Percentiles rank a stretch among this genome's conserved stretches.
phyloP scores from a whole-genome alignment of 768 basidiomycete species.

The Coprinopsis strossmayeri region DNA sequence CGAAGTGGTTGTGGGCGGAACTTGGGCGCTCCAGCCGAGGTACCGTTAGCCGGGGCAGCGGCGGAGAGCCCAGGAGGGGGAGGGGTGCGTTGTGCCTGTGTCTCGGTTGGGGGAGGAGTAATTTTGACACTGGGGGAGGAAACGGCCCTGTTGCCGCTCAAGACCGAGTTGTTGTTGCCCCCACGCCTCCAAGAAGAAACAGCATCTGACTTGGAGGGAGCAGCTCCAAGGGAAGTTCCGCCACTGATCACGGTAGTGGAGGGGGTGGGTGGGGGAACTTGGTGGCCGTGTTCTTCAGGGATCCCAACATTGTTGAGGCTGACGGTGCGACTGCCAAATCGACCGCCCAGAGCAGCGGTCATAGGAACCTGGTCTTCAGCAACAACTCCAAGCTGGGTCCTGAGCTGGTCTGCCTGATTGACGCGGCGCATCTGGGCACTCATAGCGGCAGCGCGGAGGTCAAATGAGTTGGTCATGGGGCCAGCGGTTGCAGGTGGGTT shows the following conservation, averaged over 20 bases:
- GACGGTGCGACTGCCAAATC: conserved; percentile 61
- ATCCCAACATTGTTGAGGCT: conserved; percentile 34
- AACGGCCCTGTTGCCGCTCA: conserved; percentile 56
- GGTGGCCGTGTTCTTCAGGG: conserved; percentile 38
- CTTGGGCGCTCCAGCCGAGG: conserved; percentile 29
- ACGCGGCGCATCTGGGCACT: conserved; percentile 60
- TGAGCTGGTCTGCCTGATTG: conserved; percentile 61
- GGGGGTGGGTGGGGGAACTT: conserved; percentile 45
- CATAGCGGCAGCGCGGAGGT: conserved; percentile 49
- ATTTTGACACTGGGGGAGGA: conserved; percentile 66
- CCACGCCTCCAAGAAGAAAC: conserved; percentile 79
- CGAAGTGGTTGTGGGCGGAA: conserved; percentile 64
- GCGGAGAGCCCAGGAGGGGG: conserved; percentile 36
- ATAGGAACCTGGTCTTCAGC: conserved; percentile 64
- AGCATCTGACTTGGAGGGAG: conserved; percentile 77
- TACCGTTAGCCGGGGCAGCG: conserved; percentile 12
- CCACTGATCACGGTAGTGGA: conserved; percentile 67
- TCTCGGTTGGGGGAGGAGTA: conserved; percentile 52
- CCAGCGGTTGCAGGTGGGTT: conserved; percentile 70
- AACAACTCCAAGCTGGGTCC: conserved; percentile 48
- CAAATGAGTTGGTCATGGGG: conserved; percentile 57
- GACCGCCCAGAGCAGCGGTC: conserved; percentile 74
- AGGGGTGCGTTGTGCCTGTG: conserved; percentile 32
- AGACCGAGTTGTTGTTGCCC: conserved; percentile 63
- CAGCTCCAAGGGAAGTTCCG: conserved; percentile 59